Evolutionary conservation across 768 basidiomycete species (phyloP).

Genomic region (Tylopilus intermedius): DNA sequence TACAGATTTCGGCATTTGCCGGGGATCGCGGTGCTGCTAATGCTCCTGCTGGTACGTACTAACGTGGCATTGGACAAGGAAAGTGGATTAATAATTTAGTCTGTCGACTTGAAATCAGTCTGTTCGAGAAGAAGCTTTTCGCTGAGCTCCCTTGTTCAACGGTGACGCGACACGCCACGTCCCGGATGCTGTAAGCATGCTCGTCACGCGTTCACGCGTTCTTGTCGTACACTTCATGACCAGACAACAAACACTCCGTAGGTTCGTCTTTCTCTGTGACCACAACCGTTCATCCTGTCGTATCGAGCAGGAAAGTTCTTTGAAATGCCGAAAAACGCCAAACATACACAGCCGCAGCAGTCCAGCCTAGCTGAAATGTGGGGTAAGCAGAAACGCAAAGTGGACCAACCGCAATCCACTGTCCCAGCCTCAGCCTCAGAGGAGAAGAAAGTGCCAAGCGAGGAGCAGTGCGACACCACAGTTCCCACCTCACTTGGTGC

Average conservation of each 20-base stretch:
- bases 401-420: slow-evolving; percentile 17
- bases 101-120: no score
- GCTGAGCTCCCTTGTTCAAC: no score
- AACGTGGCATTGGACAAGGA: not conserved
- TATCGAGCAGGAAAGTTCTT: slow-evolving; percentile 61
- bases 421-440: slow-evolving; percentile 23
- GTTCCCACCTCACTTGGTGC: slow-evolving; percentile 7
- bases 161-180: not conserved
- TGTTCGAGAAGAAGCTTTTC: no score
- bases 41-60: not conserved
- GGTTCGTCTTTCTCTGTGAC: slow-evolving; percentile 7
- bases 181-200: slow-evolving; percentile 15
- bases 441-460: slow-evolving; percentile 20
- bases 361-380: slow-evolving; percentile 76
- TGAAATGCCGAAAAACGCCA: slow-evolving; percentile 63
- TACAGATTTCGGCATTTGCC: slow-evolving; percentile 37
- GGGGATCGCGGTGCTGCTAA: not conserved
- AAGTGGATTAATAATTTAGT: no score
- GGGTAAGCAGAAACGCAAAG: slow-evolving; percentile 39
- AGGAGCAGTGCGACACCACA: slow-evolving; percentile 5
- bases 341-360: slow-evolving; percentile 68
- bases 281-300: not conserved
- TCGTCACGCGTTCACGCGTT: slow-evolving; percentile 20
- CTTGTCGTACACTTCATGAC: slow-evolving; percentile 41
- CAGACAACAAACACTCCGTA: slow-evolving; percentile 73